Conservation (phyloP, 2,329 filamentous ascomycete species). For the Cladosporium velox region DNA sequence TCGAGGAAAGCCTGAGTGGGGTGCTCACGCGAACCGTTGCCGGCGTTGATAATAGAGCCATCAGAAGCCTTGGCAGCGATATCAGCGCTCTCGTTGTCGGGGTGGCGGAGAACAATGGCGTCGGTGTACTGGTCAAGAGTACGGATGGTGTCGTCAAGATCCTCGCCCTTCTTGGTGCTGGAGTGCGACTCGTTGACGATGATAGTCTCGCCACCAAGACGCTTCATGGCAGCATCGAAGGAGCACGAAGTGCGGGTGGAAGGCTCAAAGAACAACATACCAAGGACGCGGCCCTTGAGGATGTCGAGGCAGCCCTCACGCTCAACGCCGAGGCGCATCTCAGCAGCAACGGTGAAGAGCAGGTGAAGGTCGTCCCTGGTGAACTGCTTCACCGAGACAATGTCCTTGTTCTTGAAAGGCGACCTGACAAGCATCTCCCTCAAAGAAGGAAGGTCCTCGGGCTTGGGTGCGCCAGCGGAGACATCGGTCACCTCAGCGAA, state of each 20-base stretch:
- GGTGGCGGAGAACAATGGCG: slow-evolving; percentile 93
- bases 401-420: slow-evolving; percentile 84
- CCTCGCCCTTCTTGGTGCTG: slow-evolving; percentile 91
- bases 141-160: slow-evolving; percentile 87
- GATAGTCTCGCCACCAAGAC: slow-evolving; percentile 85
- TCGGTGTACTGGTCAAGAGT: slow-evolving; percentile 94
- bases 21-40: slow-evolving; percentile 94
- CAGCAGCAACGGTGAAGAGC: slow-evolving; percentile 93
- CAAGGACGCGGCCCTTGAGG: slow-evolving; percentile 81
- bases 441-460: slow-evolving; percentile 59
- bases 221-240: slow-evolving; percentile 98
- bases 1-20: slow-evolving; percentile 97
- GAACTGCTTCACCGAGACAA: slow-evolving; percentile 91
- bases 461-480: slow-evolving; percentile 31
- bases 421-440: slow-evolving; percentile 75
- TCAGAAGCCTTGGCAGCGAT: slow-evolving; percentile 83
- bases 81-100: slow-evolving; percentile 76
- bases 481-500: slow-evolving; percentile 54
- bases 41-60: slow-evolving; percentile 94
- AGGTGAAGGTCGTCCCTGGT: slow-evolving; percentile 83
- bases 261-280: slow-evolving; percentile 96
- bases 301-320: slow-evolving; percentile 86
- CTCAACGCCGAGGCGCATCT: slow-evolving; percentile 95
- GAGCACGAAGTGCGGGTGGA: slow-evolving; percentile 94
- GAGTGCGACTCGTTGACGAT: slow-evolving; percentile 80